Conservation (phyloP, 495 filamentous ascomycete genomes). For the Xylaria acuta region DNA sequence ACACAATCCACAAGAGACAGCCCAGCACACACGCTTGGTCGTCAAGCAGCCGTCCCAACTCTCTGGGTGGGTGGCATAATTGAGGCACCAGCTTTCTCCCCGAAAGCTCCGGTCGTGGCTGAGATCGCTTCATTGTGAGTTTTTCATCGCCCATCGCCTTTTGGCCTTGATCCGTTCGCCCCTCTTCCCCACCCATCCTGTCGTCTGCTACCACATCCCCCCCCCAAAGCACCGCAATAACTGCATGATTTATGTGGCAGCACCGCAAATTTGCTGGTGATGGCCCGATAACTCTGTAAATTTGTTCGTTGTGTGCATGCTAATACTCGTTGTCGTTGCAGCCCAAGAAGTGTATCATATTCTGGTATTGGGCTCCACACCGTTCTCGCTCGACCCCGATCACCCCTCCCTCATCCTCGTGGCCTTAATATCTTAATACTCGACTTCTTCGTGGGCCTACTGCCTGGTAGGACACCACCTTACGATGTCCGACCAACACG, state of each 20-base stretch:
- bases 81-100: slow-evolving; percentile 47
- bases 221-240: slow-evolving; percentile 7
- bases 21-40: slow-evolving; percentile 22
- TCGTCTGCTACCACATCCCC: slow-evolving; percentile 15
- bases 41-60: slow-evolving; percentile 23
- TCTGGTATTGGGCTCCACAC: slow-evolving; percentile 39
- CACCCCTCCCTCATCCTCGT: slow-evolving; percentile 30
- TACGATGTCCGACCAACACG: slow-evolving; percentile 92
- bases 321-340: slow-evolving; percentile 27
- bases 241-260: slow-evolving; percentile 13
- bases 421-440: slow-evolving; percentile 38
- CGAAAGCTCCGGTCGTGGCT: slow-evolving; percentile 43
- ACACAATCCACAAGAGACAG: slow-evolving; percentile 10
- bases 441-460: slow-evolving; percentile 45
- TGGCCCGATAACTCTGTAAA: slow-evolving; percentile 7
- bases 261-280: not conserved
- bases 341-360: slow-evolving; percentile 46
- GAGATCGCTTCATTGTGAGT: slow-evolving; percentile 58
- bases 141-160: slow-evolving; percentile 41
- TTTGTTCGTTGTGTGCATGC: slow-evolving; percentile 5
- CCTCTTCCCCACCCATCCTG: slow-evolving; percentile 27
- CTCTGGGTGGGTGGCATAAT: slow-evolving; percentile 42
- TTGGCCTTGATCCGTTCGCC: slow-evolving; percentile 37
- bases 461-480: slow-evolving; percentile 52
- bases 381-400: slow-evolving; percentile 28